phyloP scores from a whole-genome alignment of 2,329 filamentous ascomycete species.

The Zasmidium cellare region DNA sequence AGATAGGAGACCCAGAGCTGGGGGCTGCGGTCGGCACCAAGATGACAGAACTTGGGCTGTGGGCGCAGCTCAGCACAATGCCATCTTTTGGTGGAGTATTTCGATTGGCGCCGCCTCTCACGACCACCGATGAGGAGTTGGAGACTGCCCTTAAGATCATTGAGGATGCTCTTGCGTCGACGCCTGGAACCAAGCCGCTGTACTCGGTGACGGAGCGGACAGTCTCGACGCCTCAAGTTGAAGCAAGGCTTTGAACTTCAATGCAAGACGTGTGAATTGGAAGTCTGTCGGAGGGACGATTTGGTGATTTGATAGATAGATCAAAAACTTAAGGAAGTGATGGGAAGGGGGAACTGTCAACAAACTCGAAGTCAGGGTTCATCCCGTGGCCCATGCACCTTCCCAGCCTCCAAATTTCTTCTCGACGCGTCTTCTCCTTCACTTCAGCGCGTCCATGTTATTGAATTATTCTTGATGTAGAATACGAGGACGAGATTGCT shows the following conservation, averaged over 20 bases:
- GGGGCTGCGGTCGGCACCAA: constrained; percentile 24
- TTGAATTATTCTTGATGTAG: no score
- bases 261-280: neutral
- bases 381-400: no score
- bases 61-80: constrained; percentile 30
- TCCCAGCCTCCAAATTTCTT: no score
- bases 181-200: constrained; percentile 42
- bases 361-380: no score
- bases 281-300: no score
- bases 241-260: neutral
- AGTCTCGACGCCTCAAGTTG: neutral
- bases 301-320: no score
- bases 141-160: constrained; percentile 56
- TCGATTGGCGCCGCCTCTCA: constrained; percentile 32
- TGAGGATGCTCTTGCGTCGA: constrained; percentile 55
- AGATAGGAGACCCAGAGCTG: constrained; percentile 27
- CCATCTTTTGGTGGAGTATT: constrained; percentile 33
- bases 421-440: no score
- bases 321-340: no score
- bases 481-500: no score
- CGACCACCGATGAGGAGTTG: constrained; percentile 30
- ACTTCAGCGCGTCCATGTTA: no score
- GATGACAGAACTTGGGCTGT: constrained; percentile 29
- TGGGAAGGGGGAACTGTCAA: no score
- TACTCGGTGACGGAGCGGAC: constrained; percentile 11